phyloP scores from a whole-genome alignment of 768 basidiomycete species.

The Lactarius evosmus region DNA sequence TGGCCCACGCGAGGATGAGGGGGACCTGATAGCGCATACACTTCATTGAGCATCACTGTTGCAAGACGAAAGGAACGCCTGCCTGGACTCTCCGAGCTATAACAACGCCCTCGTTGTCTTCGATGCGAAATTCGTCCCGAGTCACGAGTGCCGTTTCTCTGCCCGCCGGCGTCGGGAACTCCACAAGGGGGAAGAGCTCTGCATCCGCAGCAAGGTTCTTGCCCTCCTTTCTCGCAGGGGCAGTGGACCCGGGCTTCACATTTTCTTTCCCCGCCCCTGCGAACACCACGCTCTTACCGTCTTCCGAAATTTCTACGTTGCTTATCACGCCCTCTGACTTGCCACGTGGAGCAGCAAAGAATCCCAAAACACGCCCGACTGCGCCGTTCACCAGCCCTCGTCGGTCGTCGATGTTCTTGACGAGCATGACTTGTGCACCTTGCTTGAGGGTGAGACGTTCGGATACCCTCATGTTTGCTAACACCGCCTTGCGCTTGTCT shows the following conservation, averaged over 20 bases:
- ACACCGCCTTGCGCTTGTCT: conserved; percentile 49
- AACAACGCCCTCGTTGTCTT: conserved; percentile 49
- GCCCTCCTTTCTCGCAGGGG: conserved; percentile 27
- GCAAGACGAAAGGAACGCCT: not conserved
- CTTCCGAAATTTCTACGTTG: conserved; percentile 35
- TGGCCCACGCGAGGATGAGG: conserved; percentile 73
- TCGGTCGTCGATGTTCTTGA: conserved; percentile 60
- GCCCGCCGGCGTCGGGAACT: conserved; percentile 43
- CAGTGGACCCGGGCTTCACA: conserved; percentile 7
- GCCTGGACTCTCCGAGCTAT: conserved; percentile 49
- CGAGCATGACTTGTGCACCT: conserved; percentile 64
- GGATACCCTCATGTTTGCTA: conserved; percentile 62
- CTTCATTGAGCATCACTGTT: not conserved
- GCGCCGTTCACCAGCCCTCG: conserved; percentile 63
- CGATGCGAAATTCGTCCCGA: conserved; percentile 52
- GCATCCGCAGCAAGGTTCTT: conserved; percentile 35
- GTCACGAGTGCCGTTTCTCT: conserved; percentile 48
- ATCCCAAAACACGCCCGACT: conserved; percentile 59
- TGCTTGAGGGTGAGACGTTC: conserved; percentile 53
- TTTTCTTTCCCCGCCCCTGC: conserved; percentile 38
- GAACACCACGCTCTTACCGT: conserved; percentile 35
- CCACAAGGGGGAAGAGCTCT: conserved; percentile 46
- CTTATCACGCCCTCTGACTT: conserved; percentile 39
- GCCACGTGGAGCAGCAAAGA: conserved; percentile 35
- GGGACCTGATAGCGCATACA: conserved; percentile 48